Base-by-base conservation (phyloP, 1,284 basidiomycete species). In the Boletus semigastroideus region DNA sequence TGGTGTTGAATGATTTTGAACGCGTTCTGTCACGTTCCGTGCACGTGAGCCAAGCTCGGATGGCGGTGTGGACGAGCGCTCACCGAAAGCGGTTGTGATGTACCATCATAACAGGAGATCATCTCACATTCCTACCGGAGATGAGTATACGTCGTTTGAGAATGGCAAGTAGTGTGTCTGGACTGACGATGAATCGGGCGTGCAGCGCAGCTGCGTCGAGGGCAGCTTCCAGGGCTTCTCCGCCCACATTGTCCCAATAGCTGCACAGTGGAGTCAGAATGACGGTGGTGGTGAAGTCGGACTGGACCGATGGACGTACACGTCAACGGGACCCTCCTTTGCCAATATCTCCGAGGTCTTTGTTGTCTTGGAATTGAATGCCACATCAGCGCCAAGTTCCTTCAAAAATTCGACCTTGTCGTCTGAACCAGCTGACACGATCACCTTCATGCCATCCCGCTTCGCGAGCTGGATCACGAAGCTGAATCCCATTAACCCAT, bases 151-250 rank as follows among this genome's bases (percentile, higher is more conserved):
- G 0, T 4, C 4, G n/a, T 46, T 28, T 2, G 25, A 38, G 4
- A 22, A 22, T 9, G 2, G n/a, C 13, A 13, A 22, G 22, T 22
- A 22, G 22, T 22, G 2, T 1, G 8, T 2, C 5, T 19, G 7
- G 28, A 53, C 63, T 44, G 2, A 53, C 58, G 16, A 65, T 64
- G 59, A 89, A 80, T 10, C 82, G 68, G 1, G 80, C 83, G 30
- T 74, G 63, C 2, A 64, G 66, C 16, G 78, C 78, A 16, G 87
- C 76, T 44, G 76, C 71, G 3, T 74, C 70, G 14, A 90, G 63
- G 0, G 79, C 80, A 31, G 78, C 71, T 42, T 88, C 84, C 10
- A 88, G 73, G 5, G 79, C 82, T 55, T 83, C 77, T 0, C 88
- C 88, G 3, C 89, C 87, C 48, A 87, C 84, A 63, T 79, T 76